phyloP scores from a whole-genome alignment of 257 asterid species.

The Leptodermis oblonga region DNA sequence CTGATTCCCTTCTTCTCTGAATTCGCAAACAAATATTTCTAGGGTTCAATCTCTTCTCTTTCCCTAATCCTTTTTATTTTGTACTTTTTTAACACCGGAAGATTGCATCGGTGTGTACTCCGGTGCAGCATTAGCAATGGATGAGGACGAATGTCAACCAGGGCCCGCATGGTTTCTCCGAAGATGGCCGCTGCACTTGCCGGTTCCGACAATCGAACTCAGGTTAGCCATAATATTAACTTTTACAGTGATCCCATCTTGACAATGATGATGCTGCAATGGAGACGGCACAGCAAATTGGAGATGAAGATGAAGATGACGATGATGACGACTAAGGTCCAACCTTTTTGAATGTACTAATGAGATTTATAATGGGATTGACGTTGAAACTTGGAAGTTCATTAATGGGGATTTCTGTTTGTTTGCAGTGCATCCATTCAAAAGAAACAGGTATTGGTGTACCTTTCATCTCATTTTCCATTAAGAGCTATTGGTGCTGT shows the following conservation, averaged over 20 bases:
- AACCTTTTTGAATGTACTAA: not conserved
- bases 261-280: conserved; percentile 84
- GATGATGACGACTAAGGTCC: conserved; percentile 92
- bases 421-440: conserved; percentile 65
- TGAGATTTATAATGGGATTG: not conserved
- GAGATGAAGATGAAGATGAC: conserved; percentile 59
- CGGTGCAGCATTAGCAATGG: conserved; percentile 42
- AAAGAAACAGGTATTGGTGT: conserved; percentile 77
- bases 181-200: conserved; percentile 98
- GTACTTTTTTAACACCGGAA: too few species aligned
- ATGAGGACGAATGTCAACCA: conserved; percentile 85
- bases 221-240: conserved; percentile 36
- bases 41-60: too few species aligned
- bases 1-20: too few species aligned
- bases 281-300: conserved; percentile 44
- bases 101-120: too few species aligned
- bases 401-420: conserved; percentile 61
- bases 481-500: conserved; percentile 62
- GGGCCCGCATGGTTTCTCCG: conserved; percentile 82
- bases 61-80: too few species aligned
- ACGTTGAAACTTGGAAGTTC: not conserved
- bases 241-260: not conserved
- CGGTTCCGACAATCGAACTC: conserved; percentile 77
- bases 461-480: conserved; percentile 79
- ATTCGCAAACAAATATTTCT: too few species aligned